Conservation (phyloP, 495 filamentous ascomycete genomes). For the Aspergillus haitiensis region DNA sequence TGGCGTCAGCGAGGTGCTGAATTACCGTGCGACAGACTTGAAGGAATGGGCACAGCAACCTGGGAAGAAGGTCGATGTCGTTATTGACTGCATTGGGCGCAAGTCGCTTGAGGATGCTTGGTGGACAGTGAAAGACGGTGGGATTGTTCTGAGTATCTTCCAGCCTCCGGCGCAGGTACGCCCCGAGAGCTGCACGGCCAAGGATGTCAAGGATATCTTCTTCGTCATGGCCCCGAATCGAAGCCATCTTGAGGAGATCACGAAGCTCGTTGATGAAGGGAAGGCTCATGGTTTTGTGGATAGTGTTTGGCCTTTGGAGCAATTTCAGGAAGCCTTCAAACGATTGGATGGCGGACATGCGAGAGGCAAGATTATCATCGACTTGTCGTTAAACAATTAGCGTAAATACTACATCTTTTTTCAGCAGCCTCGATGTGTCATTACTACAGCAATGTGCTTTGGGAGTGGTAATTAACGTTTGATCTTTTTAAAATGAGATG, state of each 20-base stretch:
- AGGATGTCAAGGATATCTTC: constrained; percentile 39
- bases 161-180: constrained; percentile 47
- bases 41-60: constrained; percentile 35
- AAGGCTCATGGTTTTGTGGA: constrained; percentile 43
- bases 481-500: no score
- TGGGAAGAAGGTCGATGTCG: constrained; percentile 43
- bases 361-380: constrained; percentile 45
- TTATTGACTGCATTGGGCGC: constrained; percentile 54
- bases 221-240: constrained; percentile 48
- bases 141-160: constrained; percentile 51
- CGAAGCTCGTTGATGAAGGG: constrained; percentile 44
- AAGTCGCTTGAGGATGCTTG: constrained; percentile 47
- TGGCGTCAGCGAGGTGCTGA: constrained; percentile 47
- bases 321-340: constrained; percentile 46
- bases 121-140: constrained; percentile 44
- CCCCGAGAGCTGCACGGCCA: constrained; percentile 31
- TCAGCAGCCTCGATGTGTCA: background rate
- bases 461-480: background rate
- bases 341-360: constrained; percentile 45
- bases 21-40: constrained; percentile 43
- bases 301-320: constrained; percentile 48
- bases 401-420: background rate
- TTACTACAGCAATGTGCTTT: background rate
- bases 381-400: constrained; percentile 24
- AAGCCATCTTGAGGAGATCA: constrained; percentile 42